Conservation (phyloP, 176 grass and related monocot genomes). For the Rhipidocladum racemiflorum region DNA sequence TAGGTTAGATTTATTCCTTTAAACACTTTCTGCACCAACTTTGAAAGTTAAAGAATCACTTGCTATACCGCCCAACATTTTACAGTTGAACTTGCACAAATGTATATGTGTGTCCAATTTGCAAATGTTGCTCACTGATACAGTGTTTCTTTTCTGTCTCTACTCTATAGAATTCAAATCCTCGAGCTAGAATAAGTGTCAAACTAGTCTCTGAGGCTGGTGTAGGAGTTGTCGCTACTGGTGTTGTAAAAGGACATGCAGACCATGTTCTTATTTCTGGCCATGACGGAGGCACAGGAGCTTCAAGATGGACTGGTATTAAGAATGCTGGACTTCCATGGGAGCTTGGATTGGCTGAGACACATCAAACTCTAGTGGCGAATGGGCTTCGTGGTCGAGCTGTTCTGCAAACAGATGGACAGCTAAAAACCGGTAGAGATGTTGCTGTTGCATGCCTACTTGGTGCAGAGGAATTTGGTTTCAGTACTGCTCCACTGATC, state of each 20-base stretch:
- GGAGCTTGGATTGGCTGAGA: conserved; percentile 97
- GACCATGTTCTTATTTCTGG: conserved; percentile 98
- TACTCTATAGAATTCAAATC: conserved; percentile 78
- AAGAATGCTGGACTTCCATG: conserved; percentile 99
- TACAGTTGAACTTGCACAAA: background rate
- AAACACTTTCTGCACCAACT: background rate
- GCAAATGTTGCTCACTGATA: conserved; percentile 13
- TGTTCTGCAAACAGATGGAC: conserved; percentile 91
- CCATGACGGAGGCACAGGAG: conserved; percentile 94
- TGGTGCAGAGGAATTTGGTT: conserved; percentile 98
- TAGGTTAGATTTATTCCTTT: background rate
- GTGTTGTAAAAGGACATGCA: conserved; percentile 96
- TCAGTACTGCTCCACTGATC: conserved; percentile 95
- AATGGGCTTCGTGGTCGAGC: conserved; percentile 94
- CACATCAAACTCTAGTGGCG: conserved; percentile 94
- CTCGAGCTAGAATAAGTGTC: conserved; percentile 82
- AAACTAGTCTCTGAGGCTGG: conserved; percentile 95
- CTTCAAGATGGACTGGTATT: conserved; percentile 97
- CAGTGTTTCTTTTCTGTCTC: conserved; percentile 28
- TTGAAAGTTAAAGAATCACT: background rate
- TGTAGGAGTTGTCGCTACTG: conserved; percentile 92
- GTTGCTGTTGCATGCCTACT: conserved; percentile 93
- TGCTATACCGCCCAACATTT: background rate
- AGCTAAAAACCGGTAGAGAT: conserved; percentile 97
- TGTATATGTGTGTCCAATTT: conserved; percentile 8